A percentile compares a stretch with the other conserved stretches of the same genome.
Conservation (phyloP, 139 green algal genomes). For the Haematococcus lacustris region DNA sequence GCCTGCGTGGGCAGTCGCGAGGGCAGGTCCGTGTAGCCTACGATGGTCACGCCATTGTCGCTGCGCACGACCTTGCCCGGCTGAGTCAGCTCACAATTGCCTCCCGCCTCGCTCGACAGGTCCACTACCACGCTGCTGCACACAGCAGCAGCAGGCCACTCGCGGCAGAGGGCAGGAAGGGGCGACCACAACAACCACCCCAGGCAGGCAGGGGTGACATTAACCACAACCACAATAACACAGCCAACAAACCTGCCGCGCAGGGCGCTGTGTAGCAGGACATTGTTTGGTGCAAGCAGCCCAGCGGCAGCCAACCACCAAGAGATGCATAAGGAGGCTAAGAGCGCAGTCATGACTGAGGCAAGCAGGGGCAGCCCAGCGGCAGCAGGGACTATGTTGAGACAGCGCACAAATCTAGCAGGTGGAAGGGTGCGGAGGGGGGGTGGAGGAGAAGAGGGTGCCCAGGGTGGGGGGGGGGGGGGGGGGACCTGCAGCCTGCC, state of each 20-base stretch:
- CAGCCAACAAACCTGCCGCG: not conserved
- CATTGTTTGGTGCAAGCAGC: not conserved
- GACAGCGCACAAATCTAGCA: no score
- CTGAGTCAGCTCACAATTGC: constrained; percentile 34
- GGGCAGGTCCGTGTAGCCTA: constrained; percentile 87
- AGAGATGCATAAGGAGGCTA: no score
- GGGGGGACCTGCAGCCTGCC: not conserved
- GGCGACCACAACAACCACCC: not conserved
- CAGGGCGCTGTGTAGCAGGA: not conserved
- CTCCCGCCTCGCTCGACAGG: constrained; percentile 68
- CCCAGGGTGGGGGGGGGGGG: not conserved
- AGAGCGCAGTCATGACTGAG: no score
- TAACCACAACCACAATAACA: not conserved
- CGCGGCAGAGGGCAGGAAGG: no score
- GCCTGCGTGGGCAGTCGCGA: constrained; percentile 68
- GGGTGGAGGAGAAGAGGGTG: not conserved
- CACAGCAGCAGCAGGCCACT: no score
- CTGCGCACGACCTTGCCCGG: not conserved
- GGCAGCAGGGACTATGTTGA: no score
- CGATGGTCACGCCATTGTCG: constrained; percentile 56
- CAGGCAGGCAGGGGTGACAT: not conserved
- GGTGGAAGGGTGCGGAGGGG: no score
- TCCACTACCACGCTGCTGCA: constrained; percentile 64
- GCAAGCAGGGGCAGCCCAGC: no score
- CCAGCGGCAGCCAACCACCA: not conserved